Evolutionary conservation across 768 basidiomycete species (phyloP).

Genomic region (Flagelloscypha sp.): DNA sequence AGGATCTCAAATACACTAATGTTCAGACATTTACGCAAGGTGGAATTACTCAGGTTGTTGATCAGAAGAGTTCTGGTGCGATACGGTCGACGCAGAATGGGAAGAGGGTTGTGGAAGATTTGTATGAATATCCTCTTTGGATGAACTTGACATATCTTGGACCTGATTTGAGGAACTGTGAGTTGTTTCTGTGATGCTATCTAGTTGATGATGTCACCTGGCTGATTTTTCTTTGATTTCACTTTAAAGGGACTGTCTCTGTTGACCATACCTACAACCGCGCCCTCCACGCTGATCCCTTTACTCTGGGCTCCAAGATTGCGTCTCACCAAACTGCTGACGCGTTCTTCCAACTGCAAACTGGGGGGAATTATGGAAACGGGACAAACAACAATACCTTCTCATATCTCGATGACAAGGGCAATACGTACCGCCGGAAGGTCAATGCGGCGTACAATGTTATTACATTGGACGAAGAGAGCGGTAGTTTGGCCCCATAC

Average conservation of each 20-base stretch:
- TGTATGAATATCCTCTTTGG: slow-evolving; percentile 37
- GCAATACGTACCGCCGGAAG: slow-evolving; percentile 53
- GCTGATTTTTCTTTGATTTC: slow-evolving; percentile 4
- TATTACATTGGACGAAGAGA: slow-evolving; percentile 51
- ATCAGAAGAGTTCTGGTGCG: slow-evolving; percentile 31
- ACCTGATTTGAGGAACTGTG: slow-evolving; percentile 27
- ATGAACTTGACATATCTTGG: slow-evolving; percentile 35
- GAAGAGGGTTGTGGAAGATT: slow-evolving; percentile 29
- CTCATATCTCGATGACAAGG: slow-evolving; percentile 45
- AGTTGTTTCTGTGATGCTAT: slow-evolving; percentile 9
- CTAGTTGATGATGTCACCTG: background rate
- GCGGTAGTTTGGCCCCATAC: slow-evolving; percentile 46
- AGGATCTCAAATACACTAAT: slow-evolving; percentile 53
- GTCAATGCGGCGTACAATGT: slow-evolving; percentile 55
- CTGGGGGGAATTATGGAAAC: slow-evolving; percentile 49
- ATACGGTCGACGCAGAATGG: slow-evolving; percentile 34
- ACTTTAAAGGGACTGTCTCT: slow-evolving; percentile 33
- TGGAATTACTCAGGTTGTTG: slow-evolving; percentile 32
- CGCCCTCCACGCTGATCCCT: slow-evolving; percentile 46
- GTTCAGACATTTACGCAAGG: slow-evolving; percentile 52
- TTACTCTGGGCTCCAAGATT: slow-evolving; percentile 43
- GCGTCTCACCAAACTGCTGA: slow-evolving; percentile 19
- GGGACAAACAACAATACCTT: slow-evolving; percentile 67
- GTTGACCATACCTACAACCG: slow-evolving; percentile 70
- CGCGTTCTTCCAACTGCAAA: slow-evolving; percentile 39